Conservation (phyloP, 139 green algal species). For the Coelastrella sp. region DNA sequence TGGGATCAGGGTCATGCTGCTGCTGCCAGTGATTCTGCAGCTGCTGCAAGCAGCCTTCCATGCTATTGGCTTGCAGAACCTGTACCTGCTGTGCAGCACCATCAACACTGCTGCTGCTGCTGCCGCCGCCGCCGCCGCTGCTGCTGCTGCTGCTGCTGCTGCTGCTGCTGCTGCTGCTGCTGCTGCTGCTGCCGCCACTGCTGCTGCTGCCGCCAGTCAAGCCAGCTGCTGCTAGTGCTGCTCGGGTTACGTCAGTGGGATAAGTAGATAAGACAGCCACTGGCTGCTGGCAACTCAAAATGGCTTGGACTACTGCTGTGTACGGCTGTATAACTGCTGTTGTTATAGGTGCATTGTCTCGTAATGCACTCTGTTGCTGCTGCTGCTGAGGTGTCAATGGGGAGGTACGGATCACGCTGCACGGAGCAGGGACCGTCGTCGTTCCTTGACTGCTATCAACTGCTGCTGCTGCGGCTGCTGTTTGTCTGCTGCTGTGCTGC, state of each 20-base stretch:
- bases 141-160: too few relatives aligned
- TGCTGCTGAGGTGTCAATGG: not conserved
- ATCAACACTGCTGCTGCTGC: not conserved
- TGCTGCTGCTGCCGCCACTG: not conserved
- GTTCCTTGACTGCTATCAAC: not conserved
- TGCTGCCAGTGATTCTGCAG: not conserved
- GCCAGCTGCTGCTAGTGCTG: not conserved
- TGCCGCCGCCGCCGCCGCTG: too few relatives aligned
- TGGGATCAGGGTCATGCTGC: not conserved
- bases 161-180: too few relatives aligned
- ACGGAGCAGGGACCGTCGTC: not conserved
- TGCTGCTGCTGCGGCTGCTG: conserved; percentile 16
- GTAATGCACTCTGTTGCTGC: not conserved
- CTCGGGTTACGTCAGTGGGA: not conserved
- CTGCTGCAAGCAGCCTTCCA: not conserved
- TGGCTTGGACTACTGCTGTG: not conserved
- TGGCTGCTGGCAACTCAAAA: not conserved
- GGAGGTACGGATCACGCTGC: not conserved
- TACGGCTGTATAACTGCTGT: not conserved
- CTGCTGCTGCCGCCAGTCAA: not conserved
- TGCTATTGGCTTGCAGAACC: not conserved
- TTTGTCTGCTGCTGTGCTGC: too few relatives aligned
- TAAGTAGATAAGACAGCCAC: not conserved
- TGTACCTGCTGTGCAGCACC: not conserved
- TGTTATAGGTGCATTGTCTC: not conserved